A percentile compares a stretch with the other conserved stretches of the same genome.
Evolutionary conservation across 2,329 filamentous ascomycete species (phyloP).

Genomic region (Aspergillus fumigatus): DNA sequence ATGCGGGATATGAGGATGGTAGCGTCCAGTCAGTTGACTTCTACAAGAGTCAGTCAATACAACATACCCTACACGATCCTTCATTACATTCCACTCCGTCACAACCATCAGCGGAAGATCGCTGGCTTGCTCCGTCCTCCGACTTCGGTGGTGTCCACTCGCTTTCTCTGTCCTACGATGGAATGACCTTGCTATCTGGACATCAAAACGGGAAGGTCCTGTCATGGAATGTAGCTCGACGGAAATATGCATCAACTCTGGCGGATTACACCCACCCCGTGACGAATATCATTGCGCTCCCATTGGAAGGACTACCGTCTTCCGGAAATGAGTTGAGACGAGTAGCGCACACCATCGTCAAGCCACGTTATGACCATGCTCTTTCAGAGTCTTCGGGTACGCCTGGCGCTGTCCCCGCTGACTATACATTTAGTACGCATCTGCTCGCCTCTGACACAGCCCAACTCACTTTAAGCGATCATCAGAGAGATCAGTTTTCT

Average conservation of each 20-base stretch:
- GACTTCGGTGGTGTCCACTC: constrained; percentile 65
- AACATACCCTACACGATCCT: constrained; percentile 33
- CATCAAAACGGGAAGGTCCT: constrained; percentile 75
- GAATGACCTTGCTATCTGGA: constrained; percentile 72
- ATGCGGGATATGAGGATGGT: constrained; percentile 74
- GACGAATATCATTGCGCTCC: constrained; percentile 72
- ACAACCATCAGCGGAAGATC: constrained; percentile 37
- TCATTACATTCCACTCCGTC: constrained; percentile 38
- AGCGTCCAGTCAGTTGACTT: constrained; percentile 77
- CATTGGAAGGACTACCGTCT: constrained; percentile 50
- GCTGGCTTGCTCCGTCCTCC: constrained; percentile 51
- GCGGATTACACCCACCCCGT: constrained; percentile 74
- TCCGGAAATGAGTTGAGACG: constrained; percentile 40
- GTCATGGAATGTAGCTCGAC: constrained; percentile 72
- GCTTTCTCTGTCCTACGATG: constrained; percentile 74
- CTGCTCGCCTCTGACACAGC: constrained; percentile 20
- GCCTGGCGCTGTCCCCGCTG: constrained; percentile 36
- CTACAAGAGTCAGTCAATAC: constrained; percentile 48
- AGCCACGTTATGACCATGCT: constrained; percentile 56
- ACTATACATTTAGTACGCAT: constrained; percentile 41
- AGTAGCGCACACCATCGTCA: constrained; percentile 61
- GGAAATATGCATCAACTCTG: constrained; percentile 62
- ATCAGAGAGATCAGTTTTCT: constrained; percentile 26
- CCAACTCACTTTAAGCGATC: background rate
- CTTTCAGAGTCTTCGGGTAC: constrained; percentile 32